Evolutionary conservation across 805 yeast species (phyloP).

Genomic region (Priceomyces carsonii): DNA sequence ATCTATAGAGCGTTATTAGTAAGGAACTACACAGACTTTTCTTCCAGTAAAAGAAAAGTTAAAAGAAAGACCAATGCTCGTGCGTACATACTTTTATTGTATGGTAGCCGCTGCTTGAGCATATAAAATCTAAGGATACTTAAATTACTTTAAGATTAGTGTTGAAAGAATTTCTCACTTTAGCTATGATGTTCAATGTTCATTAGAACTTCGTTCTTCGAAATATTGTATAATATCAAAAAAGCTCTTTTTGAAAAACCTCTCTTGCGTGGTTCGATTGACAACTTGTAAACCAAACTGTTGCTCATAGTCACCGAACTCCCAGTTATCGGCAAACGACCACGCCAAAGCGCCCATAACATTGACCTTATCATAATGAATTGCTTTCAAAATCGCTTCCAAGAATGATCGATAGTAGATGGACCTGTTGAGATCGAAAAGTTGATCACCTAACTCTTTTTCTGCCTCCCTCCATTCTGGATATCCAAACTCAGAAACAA

Average conservation of each 20-base stretch:
- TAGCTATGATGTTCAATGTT: no score
- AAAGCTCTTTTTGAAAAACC: slow-evolving; percentile 23
- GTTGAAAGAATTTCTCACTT: no score
- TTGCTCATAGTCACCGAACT: slow-evolving; percentile 26
- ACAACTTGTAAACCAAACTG: slow-evolving; percentile 27
- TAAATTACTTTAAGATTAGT: no score
- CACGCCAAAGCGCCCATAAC: slow-evolving; percentile 32
- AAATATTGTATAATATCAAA: slow-evolving; percentile 13
- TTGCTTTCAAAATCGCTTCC: slow-evolving; percentile 23
- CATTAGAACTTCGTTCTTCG: slow-evolving; percentile 14
- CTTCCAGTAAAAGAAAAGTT: no score
- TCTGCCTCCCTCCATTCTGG: slow-evolving; percentile 30
- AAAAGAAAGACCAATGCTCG: no score
- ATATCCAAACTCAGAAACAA: slow-evolving; percentile 34
- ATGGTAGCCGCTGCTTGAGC: no score
- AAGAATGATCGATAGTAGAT: slow-evolving; percentile 28
- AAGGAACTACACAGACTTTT: no score
- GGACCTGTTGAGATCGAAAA: slow-evolving; percentile 27
- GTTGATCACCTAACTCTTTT: slow-evolving; percentile 22
- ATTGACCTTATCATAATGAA: slow-evolving; percentile 23
- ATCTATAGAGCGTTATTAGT: no score
- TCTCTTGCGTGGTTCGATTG: slow-evolving; percentile 25
- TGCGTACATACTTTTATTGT: no score
- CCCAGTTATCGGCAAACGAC: slow-evolving; percentile 34
- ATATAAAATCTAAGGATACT: no score